These are phyloP conservation scores for Trichosporon sp. DNA, from an alignment of 1,284 basidiomycete genomes.

Conservation along the genomic window DNA sequence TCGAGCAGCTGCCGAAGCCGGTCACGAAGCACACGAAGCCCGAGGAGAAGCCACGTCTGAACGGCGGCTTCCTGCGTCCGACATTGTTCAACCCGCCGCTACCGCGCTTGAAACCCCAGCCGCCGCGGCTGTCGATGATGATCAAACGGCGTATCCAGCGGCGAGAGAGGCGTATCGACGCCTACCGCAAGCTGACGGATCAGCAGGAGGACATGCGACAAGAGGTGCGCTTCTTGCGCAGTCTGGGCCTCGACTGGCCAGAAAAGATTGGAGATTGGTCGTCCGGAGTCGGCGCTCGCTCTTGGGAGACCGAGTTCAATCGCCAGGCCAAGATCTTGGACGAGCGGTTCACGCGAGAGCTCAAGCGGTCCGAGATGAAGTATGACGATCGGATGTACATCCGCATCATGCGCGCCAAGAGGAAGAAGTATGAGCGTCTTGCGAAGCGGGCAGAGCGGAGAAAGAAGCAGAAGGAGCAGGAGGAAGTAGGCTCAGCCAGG, in stretches of 20 bases:
- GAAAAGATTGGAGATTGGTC: conserved; percentile 5
- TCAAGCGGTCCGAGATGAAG: not conserved
- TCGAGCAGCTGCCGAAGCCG: conserved; percentile 1
- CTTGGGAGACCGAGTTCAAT: conserved; percentile 5
- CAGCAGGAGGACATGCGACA: conserved; percentile 51
- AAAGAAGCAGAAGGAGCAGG: not conserved
- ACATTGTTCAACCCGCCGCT: conserved; percentile 61
- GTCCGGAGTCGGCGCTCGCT: not conserved
- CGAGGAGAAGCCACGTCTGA: conserved; percentile 58
- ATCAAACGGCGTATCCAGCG: conserved; percentile 56
- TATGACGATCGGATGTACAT: not conserved
- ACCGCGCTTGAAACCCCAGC: conserved; percentile 71
- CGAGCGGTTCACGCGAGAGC: not conserved
- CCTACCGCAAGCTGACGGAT: conserved; percentile 43
- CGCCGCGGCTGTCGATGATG: conserved; percentile 61
- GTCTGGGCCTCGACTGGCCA: not conserved
- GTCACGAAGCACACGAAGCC: conserved; percentile 32
- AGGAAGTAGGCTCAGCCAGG: not conserved
- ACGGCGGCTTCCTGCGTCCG: conserved; percentile 61
- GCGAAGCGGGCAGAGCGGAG: not conserved
- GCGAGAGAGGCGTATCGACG: conserved; percentile 52
- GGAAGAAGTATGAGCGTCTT: not conserved
- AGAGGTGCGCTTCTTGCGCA: conserved; percentile 58
- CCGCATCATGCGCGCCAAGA: not conserved
- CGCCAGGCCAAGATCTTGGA: not conserved